phyloP scores from a whole-genome alignment of 305 asterid species.

The Ilex paraguariensis region DNA sequence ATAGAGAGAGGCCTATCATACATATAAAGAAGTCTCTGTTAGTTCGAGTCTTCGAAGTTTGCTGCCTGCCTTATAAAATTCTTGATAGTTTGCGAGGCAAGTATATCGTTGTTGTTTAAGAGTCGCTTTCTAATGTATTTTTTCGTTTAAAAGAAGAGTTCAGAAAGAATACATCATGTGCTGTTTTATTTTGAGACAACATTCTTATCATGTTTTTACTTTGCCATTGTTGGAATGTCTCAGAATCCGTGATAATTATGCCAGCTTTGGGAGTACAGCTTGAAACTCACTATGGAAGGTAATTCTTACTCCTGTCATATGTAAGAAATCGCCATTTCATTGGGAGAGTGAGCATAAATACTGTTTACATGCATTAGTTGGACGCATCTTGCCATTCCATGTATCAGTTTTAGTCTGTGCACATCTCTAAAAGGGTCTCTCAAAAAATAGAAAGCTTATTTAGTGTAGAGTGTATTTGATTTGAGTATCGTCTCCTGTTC shows the following conservation, averaged over 20 bases:
- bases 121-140: background rate
- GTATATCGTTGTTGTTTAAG: background rate
- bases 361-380: background rate
- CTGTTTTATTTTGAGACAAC: background rate
- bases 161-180: background rate
- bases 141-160: background rate
- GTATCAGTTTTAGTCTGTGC: too few species aligned
- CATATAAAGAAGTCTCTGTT: too few species aligned
- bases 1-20: too few species aligned
- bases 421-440: too few species aligned
- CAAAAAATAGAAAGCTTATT: too few species aligned
- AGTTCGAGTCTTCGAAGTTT: too few species aligned
- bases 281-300: slow-evolving; percentile 80
- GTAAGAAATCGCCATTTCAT: slow-evolving; percentile 3
- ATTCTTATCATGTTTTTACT: slow-evolving; percentile 4
- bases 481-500: too few species aligned
- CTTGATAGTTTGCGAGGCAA: background rate
- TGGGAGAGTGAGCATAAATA: background rate
- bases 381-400: too few species aligned
- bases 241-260: slow-evolving; percentile 71
- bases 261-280: slow-evolving; percentile 93
- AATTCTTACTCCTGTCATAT: slow-evolving; percentile 14
- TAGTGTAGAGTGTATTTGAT: too few species aligned
- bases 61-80: too few species aligned
- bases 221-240: background rate